Percentiles rank a stretch among this genome's conserved stretches.
Evolutionary conservation across 1,284 basidiomycete genomes (phyloP).

Genomic region (Ganoderma lingzhi): DNA sequence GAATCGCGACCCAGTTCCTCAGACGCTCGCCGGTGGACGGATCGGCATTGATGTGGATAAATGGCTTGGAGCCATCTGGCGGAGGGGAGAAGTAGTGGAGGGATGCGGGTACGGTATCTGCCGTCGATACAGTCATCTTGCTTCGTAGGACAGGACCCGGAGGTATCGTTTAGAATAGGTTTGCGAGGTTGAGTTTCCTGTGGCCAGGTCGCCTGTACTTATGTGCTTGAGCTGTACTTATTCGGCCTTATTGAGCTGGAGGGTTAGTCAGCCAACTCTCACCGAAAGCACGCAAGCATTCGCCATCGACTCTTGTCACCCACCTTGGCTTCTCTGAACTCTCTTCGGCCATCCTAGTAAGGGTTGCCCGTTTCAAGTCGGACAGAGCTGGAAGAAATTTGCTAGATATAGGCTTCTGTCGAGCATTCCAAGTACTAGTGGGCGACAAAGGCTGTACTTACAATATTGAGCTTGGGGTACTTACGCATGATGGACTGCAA

Average conservation of each 20-base stretch:
- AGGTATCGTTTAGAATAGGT: neutral
- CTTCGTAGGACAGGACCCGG: neutral
- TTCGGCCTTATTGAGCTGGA: neutral
- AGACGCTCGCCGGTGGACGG: slow-evolving; percentile 32
- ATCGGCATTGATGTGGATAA: slow-evolving; percentile 38
- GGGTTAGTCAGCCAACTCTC: slow-evolving; percentile 17
- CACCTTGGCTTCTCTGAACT: neutral
- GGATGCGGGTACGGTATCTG: slow-evolving; percentile 33
- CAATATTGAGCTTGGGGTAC: too few relatives aligned
- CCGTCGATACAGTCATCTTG: slow-evolving; percentile 29
- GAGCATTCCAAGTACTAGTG: too few relatives aligned
- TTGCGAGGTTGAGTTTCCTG: neutral
- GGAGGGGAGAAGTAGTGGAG: slow-evolving; percentile 44
- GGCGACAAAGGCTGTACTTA: too few relatives aligned
- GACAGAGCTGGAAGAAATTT: too few relatives aligned
- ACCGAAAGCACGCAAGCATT: slow-evolving; percentile 21
- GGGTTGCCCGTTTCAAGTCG: neutral
- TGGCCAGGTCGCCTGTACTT: neutral
- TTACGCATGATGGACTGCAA: too few relatives aligned
- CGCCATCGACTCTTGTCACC: neutral
- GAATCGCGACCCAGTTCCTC: slow-evolving; percentile 34
- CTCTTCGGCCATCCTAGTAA: too few relatives aligned
- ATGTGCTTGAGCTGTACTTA: neutral
- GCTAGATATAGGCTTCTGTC: too few relatives aligned
- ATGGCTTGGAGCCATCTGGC: slow-evolving; percentile 43